A percentile compares a stretch with the other conserved stretches of the same genome.
phyloP scores from a whole-genome alignment of 2,329 filamentous ascomycete genomes.

The Colletotrichum trifolii region DNA sequence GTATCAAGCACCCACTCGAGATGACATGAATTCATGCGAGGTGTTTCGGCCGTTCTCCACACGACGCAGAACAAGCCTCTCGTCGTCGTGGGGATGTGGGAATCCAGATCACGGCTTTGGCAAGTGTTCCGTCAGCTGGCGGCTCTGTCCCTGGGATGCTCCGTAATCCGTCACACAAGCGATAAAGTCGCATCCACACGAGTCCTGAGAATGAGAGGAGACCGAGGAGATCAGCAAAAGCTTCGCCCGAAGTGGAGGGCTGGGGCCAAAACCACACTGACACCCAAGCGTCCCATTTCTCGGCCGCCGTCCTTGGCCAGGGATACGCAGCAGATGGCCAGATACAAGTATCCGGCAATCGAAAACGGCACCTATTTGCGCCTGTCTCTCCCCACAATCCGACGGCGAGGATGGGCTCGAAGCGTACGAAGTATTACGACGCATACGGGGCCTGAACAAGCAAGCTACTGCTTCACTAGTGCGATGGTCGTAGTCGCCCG shows the following conservation, averaged over 20 bases:
- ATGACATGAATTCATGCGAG: constrained; percentile 18
- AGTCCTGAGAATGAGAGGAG: constrained; percentile 8
- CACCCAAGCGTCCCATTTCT: constrained; percentile 15
- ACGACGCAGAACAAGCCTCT: background rate
- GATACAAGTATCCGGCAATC: constrained; percentile 16
- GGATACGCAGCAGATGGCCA: background rate
- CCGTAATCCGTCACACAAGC: background rate
- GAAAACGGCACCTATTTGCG: constrained; percentile 10
- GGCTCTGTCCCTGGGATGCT: background rate
- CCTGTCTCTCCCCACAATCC: constrained; percentile 28
- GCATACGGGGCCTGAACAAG: background rate
- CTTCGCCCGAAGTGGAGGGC: constrained; percentile 32
- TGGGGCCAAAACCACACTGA: constrained; percentile 11
- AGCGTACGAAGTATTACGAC: too few relatives aligned
- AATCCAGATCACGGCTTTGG: background rate
- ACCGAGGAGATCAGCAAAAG: constrained; percentile 30
- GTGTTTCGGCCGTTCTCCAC: constrained; percentile 19
- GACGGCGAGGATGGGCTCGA: background rate
- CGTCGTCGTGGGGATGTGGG: background rate
- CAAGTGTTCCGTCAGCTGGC: background rate
- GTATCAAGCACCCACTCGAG: background rate
- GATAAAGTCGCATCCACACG: background rate
- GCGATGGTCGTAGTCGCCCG: too few relatives aligned
- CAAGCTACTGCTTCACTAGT: too few relatives aligned
- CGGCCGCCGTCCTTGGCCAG: constrained; percentile 10